Evolutionary conservation across 331 rosid genomes (phyloP), one percentile per base, ranked within the genome.

Genomic region (Acacia pycnantha): DNA sequence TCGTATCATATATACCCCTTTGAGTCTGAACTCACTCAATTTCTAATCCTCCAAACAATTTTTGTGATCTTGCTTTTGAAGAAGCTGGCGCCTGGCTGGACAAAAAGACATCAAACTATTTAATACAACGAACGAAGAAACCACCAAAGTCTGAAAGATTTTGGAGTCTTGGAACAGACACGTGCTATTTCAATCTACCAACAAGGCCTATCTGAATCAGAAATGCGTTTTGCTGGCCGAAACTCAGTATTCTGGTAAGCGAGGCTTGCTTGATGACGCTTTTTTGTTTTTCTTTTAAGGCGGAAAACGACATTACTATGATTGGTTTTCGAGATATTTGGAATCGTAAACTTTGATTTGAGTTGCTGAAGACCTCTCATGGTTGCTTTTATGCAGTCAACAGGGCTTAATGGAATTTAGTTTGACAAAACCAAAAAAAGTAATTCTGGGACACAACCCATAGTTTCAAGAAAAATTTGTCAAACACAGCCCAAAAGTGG

Each of bases 141-240:
- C 22, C 19, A 19, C 44, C 12, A 59, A 80, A 41, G 77, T 75
- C 54, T 64, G 53, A 35, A 35, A 82, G 75, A 75, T 69, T 47
- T 77, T 48, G 81, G 89, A 83, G 78, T 86, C 85, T 83, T 76
- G 64, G 81, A 82, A 80, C 82, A 82, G 84, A 78, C 85, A 80
- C 64, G 68, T 59, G 48, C 31, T 77, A 79, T 56, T 85, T 74
- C 72, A 79, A 79, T 87, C 62, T 79, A 41, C 61, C 6, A 47
- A 21, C 44, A 46, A 37, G 35, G 41, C 65, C 81, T 76, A 88
- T 91, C 93, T 88, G 87, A 85, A 83, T 84, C 81, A 76, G 33
- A 53, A 65, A 43, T 71, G 26, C 59, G 37, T 77, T 69, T 82
- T 73, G 61, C 40, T 37, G 24, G 47, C 14, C 1, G 41, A 73